Conservation (phyloP, 2,329 filamentous ascomycete species). For the Talaromyces sp. region DNA sequence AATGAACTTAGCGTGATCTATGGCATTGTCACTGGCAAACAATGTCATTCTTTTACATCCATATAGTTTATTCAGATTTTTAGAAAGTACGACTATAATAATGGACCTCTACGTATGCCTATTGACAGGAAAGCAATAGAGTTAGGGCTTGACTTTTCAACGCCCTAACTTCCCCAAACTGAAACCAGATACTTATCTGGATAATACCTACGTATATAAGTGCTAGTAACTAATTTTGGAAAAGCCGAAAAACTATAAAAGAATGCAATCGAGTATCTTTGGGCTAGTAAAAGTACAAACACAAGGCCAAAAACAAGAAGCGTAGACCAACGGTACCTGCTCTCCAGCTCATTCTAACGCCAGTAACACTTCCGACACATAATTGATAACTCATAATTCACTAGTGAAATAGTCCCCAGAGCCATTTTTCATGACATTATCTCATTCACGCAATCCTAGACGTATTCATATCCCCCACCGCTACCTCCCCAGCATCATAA, state of each 20-base stretch:
- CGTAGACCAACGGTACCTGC: neutral
- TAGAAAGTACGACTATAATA: too few species aligned
- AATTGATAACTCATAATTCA: neutral
- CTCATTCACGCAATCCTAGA: neutral
- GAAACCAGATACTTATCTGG: neutral
- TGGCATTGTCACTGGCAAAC: too few species aligned
- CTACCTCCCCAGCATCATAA: neutral
- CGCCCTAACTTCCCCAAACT: neutral
- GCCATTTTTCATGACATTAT: too few species aligned
- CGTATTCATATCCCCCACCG: conserved; percentile 4
- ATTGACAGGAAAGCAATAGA: neutral
- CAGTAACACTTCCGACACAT: neutral
- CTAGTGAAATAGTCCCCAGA: neutral
- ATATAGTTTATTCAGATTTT: too few species aligned
- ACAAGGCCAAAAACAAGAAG: neutral
- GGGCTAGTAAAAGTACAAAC: neutral
- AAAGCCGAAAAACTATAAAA: neutral
- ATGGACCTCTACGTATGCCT: neutral
- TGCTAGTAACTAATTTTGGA: neutral
- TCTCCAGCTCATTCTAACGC: neutral
- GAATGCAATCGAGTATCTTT: neutral
- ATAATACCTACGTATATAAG: neutral
- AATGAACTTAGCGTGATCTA: too few species aligned
- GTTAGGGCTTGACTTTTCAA: neutral
- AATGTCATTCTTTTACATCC: too few species aligned